Conservation (phyloP, 2,329 filamentous ascomycete genomes). For the Saccharata proteae region DNA sequence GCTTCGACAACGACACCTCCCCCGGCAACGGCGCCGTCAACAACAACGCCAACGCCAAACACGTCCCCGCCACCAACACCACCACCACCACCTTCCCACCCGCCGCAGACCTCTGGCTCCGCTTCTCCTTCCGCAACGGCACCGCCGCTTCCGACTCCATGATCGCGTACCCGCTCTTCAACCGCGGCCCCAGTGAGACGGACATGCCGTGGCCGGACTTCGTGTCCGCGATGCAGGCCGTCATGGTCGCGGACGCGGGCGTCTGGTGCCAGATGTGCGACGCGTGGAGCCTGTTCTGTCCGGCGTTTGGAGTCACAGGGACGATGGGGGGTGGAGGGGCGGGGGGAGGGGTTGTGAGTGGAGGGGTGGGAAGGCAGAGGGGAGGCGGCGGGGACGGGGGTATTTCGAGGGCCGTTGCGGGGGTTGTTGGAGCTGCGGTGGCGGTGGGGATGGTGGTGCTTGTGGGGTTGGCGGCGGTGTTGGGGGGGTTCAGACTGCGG, state of each 20-base stretch:
- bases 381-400: conserved; percentile 5
- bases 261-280: conserved; percentile 43
- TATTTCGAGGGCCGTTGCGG: conserved; percentile 35
- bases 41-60: conserved; percentile 1
- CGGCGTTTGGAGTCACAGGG: conserved; percentile 22
- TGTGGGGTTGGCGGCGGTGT: conserved; percentile 28
- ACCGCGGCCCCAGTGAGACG: conserved; percentile 28
- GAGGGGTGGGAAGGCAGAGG: no score
- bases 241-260: conserved; percentile 30
- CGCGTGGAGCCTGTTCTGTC: conserved; percentile 38
- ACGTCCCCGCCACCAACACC: background rate
- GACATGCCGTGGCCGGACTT: conserved; percentile 42
- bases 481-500: conserved; percentile 16
- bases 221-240: conserved; percentile 22
- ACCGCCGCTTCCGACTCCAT: conserved; percentile 27
- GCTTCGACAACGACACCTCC: no score
- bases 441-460: conserved; percentile 35
- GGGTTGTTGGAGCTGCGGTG: conserved; percentile 44
- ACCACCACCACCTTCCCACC: conserved; percentile 23
- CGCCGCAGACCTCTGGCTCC: conserved; percentile 38
- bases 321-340: background rate
- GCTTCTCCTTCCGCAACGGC: conserved; percentile 46
- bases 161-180: conserved; percentile 39
- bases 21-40: conserved; percentile 22
- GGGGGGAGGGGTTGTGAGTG: no score